Evolutionary conservation across 2,329 filamentous ascomycete genomes (phyloP).

Genomic region (Pseudogymnoascus sp.): DNA sequence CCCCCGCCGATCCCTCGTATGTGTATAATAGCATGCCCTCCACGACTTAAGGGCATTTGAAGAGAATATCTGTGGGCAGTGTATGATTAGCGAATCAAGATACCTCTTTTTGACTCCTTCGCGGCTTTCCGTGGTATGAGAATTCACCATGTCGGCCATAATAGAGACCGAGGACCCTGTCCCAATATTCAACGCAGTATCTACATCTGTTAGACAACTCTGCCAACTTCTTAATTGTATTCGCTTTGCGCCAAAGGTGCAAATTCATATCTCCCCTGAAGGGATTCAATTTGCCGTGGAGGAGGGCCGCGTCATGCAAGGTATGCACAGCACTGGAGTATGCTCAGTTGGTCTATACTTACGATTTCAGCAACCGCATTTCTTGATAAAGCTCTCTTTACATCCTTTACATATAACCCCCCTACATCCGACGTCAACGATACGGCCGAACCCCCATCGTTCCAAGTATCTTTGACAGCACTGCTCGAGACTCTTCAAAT

Average conservation of each 20-base stretch:
- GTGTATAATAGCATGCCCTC: constrained; percentile 7
- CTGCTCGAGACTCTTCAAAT: constrained; percentile 93
- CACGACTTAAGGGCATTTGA: constrained; percentile 3
- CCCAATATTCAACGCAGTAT: constrained; percentile 66
- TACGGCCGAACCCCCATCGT: constrained; percentile 51
- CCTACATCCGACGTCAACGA: constrained; percentile 33
- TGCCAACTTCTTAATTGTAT: constrained; percentile 57
- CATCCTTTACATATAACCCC: constrained; percentile 67
- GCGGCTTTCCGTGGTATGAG: neutral
- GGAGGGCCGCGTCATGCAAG: constrained; percentile 86
- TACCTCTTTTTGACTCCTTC: constrained; percentile 4
- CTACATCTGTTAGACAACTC: constrained; percentile 70
- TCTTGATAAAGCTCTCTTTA: constrained; percentile 83
- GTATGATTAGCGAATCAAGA: constrained; percentile 11
- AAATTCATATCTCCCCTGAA: constrained; percentile 73
- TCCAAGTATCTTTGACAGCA: constrained; percentile 80
- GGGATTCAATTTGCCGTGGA: constrained; percentile 85
- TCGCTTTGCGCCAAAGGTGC: constrained; percentile 48
- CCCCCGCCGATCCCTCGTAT: neutral
- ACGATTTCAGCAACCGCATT: constrained; percentile 60
- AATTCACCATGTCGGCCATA: constrained; percentile 25
- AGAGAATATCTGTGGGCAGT: neutral
- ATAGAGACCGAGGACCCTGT: constrained; percentile 25
- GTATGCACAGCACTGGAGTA: constrained; percentile 37
- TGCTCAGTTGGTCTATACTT: constrained; percentile 14